Base-by-base conservation (phyloP, 306 rosid genomes). In the Vigna trinervia region DNA sequence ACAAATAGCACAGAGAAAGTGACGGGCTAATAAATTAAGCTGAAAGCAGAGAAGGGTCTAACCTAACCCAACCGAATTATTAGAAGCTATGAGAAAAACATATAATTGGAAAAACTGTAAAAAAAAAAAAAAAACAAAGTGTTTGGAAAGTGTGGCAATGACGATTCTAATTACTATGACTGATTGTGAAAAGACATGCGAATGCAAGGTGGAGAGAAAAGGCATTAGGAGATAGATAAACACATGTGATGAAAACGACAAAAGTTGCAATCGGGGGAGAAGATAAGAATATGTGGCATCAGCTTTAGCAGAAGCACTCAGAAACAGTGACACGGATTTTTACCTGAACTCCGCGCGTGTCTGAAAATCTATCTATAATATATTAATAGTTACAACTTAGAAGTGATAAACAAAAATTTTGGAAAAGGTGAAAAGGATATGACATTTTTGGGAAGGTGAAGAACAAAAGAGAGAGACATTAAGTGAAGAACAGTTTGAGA, bases 231-330 rank as follows among this genome's bases (percentile, higher is more conserved):
- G 30, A 79, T 54, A 41, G 23, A 79, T 50, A 13, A 28, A 74
- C 41, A 75, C 74, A 45, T 64, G 70, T 68, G 53, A 76, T n/a
- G 77, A 78, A 74, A 79, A 56, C 30, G 74, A 85, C 77, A 86
- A 81, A 73, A 64, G 61, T 71, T 57, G 2, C 45, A 57, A 65
- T 68, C 62, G 5, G 53, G 12, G 56, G 61, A 38, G 85, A 75
- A 67, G 81, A 81, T 76, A 80, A 66, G 82, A 83, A 79, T 82
- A 74, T 47, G 71, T 43, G 62, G 70, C 12, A 36, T n/a, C 36
- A 56, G 50, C 70, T 79, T 83, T 61, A 63, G 48, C 51, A 43
- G 74, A 81, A 45, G 12, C 14, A n/a, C 51, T 22, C 46, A 57
- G 19, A 58, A 71, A 71, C 65, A 72, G 32, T 19, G 34, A 73